Evolutionary conservation across 2,329 filamentous ascomycete species (phyloP), one percentile per base, ranked within the genome.

Genomic region (Geosmithia morbida): DNA sequence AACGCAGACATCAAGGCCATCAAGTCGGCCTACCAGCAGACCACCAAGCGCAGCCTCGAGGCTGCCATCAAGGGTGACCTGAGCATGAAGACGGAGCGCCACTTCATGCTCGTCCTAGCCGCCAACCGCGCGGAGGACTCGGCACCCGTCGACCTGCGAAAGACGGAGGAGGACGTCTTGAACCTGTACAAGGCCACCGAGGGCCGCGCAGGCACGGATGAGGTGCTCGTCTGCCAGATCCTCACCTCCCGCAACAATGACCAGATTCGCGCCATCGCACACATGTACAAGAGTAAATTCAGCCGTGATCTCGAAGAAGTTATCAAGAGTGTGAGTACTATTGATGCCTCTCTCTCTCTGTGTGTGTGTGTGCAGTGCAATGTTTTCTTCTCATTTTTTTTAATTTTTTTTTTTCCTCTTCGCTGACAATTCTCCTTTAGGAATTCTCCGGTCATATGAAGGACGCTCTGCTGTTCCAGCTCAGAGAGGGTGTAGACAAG

Each of bases 381-480:
- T 64, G 69, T 59, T 18, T 4, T 7, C 14, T 19, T 20, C 1
- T 43, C 26, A 44, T 16, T 30, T 7, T 18, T 14, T 13, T 17
- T 19, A 17, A 16, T 16, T 4, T 4, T 30, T 29, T 26, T 44
- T 16, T n/a, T 17, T 41, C 7, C n/a, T n/a, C n/a, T 22, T 42
- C 13, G n/a, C 43, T 17, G 37, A 30, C 10, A 33, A n/a, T 30
- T 41, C 13, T 49, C 8, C 50, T n/a, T n/a, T n/a, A 81, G 67
- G 81, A 92, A 57, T 96, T 96, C 65, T 85, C 82, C 0, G 90
- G 90, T 1, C 90, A 97, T 60, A 96, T 97, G 88, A 73, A 89
- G 61, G 77, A 86, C 16, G 87, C 87, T 0, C 74, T 97, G 1
- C 66, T 92, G 22, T 81, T 80, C 60, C 87, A 95, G 62, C 68